These are phyloP conservation scores for Hippophae rhamnoides DNA, from an alignment of 306 rosid species.

Conservation along the genomic window DNA sequence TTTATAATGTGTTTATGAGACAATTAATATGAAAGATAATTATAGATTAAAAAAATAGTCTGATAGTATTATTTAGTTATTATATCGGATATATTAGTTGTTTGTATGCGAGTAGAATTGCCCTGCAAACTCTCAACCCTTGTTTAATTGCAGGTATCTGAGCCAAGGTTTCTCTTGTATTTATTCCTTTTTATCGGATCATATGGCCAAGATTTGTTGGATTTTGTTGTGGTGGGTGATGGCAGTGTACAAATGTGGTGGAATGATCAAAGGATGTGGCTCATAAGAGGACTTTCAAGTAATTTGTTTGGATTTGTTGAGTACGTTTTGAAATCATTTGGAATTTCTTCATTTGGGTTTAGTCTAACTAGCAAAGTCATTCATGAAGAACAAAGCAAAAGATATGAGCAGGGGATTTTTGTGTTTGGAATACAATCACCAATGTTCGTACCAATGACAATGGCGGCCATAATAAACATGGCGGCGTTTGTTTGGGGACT, in stretches of 20 bases:
- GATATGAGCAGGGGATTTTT: conserved; percentile 24
- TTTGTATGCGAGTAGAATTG: background rate
- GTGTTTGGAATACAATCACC: conserved; percentile 35
- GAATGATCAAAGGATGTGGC: conserved; percentile 46
- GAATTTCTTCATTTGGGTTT: conserved; percentile 21
- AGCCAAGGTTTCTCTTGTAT: conserved; percentile 25
- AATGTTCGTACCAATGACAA: conserved; percentile 26
- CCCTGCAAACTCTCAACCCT: background rate
- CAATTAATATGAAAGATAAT: no score
- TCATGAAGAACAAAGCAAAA: conserved; percentile 28
- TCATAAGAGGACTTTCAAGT: conserved; percentile 25
- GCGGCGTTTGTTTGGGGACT: conserved; percentile 12
- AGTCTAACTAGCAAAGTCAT: conserved; percentile 36
- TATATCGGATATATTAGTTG: no score
- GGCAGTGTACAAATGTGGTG: conserved; percentile 29
- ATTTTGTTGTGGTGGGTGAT: conserved; percentile 20
- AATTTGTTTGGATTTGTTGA: conserved; percentile 21
- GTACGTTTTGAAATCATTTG: conserved; percentile 14
- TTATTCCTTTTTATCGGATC: conserved; percentile 30
- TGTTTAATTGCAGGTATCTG: conserved; percentile 15
- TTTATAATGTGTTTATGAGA: no score
- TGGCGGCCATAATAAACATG: conserved; percentile 28
- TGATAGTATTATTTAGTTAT: no score
- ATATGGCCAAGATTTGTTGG: conserved; percentile 24
- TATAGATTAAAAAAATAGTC: no score